These are phyloP conservation scores for Elsinoe perseae DNA, from an alignment of 2,329 filamentous ascomycete species.

Conservation along the genomic window DNA sequence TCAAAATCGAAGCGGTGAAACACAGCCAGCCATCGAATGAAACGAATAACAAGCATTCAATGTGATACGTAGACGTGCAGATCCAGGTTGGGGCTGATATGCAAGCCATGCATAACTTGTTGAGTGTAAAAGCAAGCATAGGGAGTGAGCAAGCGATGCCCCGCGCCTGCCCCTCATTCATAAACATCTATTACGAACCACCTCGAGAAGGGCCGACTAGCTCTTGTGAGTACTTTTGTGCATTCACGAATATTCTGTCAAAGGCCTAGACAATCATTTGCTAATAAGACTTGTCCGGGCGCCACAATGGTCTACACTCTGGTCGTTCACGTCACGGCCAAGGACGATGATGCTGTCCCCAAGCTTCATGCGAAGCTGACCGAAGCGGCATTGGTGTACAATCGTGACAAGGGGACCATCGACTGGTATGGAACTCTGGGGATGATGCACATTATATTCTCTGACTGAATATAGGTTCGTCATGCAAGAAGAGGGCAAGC, in stretches of 20 bases:
- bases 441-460: too few relatives aligned
- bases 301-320: constrained; percentile 59
- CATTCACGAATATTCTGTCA: too few relatives aligned
- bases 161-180: constrained; percentile 9
- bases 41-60: background rate
- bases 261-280: too few relatives aligned
- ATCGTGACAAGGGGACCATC: constrained; percentile 59
- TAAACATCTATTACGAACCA: background rate
- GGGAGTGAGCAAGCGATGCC: constrained; percentile 1
- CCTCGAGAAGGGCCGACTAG: background rate
- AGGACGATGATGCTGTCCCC: constrained; percentile 55
- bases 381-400: constrained; percentile 66
- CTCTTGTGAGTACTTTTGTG: background rate
- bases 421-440: constrained; percentile 27
- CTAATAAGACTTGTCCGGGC: too few relatives aligned
- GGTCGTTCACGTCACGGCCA: constrained; percentile 62
- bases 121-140: background rate
- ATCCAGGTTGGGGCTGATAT: background rate
- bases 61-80: background rate
- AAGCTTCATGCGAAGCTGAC: constrained; percentile 65
- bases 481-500: constrained; percentile 65
- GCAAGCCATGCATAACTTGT: constrained; percentile 3
- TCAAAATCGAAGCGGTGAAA: constrained; percentile 15
- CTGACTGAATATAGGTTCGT: constrained; percentile 52
- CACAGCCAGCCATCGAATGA: background rate